Conservation (phyloP, 495 filamentous ascomycete species). For the Penicillium riverlandense region DNA sequence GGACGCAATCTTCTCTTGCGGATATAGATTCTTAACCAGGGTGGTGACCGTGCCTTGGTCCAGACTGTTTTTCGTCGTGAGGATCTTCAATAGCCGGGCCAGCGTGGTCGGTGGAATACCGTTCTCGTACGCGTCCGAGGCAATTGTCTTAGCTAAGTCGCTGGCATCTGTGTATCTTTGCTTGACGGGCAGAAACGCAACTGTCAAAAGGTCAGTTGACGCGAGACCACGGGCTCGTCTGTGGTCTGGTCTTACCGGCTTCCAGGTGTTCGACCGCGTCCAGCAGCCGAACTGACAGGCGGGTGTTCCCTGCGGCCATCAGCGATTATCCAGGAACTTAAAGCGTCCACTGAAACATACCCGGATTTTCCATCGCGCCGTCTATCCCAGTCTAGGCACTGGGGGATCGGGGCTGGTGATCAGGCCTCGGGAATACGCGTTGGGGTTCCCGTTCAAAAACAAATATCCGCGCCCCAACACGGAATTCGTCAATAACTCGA, state of each 20-base stretch:
- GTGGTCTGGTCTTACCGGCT: constrained; percentile 24
- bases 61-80: constrained; percentile 59
- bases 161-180: constrained; percentile 38
- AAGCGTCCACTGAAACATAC: no score
- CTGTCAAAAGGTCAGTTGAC: constrained; percentile 9
- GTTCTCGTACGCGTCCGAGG: constrained; percentile 51
- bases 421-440: no score
- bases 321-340: background rate
- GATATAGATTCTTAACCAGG: constrained; percentile 70
- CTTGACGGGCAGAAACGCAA: constrained; percentile 33
- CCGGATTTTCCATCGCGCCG: no score
- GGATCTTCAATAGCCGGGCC: constrained; percentile 54
- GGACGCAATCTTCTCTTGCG: constrained; percentile 52
- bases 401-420: no score
- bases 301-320: constrained; percentile 6
- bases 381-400: no score
- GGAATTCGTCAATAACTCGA: no score
- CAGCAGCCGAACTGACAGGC: constrained; percentile 17
- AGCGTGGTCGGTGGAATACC: constrained; percentile 59
- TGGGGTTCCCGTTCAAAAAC: no score
- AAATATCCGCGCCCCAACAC: no score
- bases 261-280: constrained; percentile 38
- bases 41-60: constrained; percentile 65
- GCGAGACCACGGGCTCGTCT: constrained; percentile 1
- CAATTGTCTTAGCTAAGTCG: constrained; percentile 32